Base-by-base conservation (phyloP, 2,329 filamentous ascomycete species). In the Keithomyces neogunnii region DNA sequence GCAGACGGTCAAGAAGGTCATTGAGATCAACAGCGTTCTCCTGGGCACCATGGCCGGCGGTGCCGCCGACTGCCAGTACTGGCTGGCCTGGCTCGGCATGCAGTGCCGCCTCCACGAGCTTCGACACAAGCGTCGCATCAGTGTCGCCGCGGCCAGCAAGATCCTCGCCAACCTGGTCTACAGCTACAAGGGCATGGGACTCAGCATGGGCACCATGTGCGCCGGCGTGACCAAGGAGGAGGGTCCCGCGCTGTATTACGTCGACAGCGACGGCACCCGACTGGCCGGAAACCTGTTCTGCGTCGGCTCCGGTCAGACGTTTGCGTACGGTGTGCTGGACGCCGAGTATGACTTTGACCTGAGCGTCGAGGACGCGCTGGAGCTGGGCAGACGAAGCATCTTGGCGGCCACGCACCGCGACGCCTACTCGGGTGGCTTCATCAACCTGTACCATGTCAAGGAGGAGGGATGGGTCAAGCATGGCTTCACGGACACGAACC, bases 1-100 rank as follows among this genome's bases (percentile, higher is more conserved):
- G 74, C 93, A 99, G 80, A 99, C 93, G 50, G 93, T 99, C 67
- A 99, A 99, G 84, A 99, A 99, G 81, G 93, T 99, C 61, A 97
- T 99, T 67, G 90, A 96, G 80, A 96, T 96, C 78, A 96, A 96
- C 77, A 89, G 80, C 72, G 87, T 86, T 71, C 80, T 99, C 72
- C 75, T 99, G 64, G 93, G 93, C 59, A 99, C 93, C 61, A 96
- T 99, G 92, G 93, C 93, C 57, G 93, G 93, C 71, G 93, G 93
- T 73, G 93, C 93, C 66, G 93, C 93, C 71, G 93, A 99, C 74
- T 99, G 93, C 73, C 93, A 97, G 83, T 97, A 96, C 81, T 99
- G 93, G 93, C 87, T 99, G 58, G 91, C 90, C 66, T 99, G 95
- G 78, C 82, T 99, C 59, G 93, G 92, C 65, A 96, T 97, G 86